Percentiles rank a stretch among this genome's conserved stretches.
phyloP scores from a whole-genome alignment of 768 basidiomycete species.

The Harrya chromipes region DNA sequence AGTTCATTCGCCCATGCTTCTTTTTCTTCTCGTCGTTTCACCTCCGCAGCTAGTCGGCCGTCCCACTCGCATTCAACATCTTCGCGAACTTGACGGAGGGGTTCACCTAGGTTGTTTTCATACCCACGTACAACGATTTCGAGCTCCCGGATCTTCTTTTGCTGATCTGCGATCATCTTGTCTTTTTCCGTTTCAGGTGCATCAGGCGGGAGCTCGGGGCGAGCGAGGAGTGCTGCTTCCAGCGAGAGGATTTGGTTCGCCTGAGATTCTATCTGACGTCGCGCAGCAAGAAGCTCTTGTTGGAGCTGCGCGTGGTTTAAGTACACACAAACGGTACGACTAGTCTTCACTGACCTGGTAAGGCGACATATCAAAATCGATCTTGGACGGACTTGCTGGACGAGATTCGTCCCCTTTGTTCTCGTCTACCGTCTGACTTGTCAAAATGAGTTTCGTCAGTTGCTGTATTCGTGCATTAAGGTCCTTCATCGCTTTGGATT shows the following conservation, averaged over 20 bases:
- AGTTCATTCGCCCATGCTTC: slow-evolving; percentile 73
- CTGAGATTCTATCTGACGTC: slow-evolving; percentile 77
- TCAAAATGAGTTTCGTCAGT: slow-evolving; percentile 79
- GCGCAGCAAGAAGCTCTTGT: slow-evolving; percentile 80
- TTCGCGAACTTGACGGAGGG: slow-evolving; percentile 59
- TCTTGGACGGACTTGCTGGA: slow-evolving; percentile 79
- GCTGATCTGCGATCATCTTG: slow-evolving; percentile 66
- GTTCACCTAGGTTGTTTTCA: slow-evolving; percentile 71
- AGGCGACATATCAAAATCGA: slow-evolving; percentile 88
- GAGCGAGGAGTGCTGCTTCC: slow-evolving; percentile 69
- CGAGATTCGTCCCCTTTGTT: slow-evolving; percentile 65
- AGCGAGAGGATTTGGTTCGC: slow-evolving; percentile 80
- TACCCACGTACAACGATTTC: slow-evolving; percentile 70
- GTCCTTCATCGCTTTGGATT: slow-evolving; percentile 81
- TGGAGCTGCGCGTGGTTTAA: slow-evolving; percentile 52
- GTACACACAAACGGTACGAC: neutral
- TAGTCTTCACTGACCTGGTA: slow-evolving; percentile 54
- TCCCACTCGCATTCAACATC: slow-evolving; percentile 76
- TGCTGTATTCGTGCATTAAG: slow-evolving; percentile 78
- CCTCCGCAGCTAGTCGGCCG: slow-evolving; percentile 56
- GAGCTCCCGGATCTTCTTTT: slow-evolving; percentile 72
- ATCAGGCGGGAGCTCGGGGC: slow-evolving; percentile 62
- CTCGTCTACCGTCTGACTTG: slow-evolving; percentile 79
- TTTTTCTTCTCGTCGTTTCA: slow-evolving; percentile 59
- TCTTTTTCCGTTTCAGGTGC: slow-evolving; percentile 75